Percentiles rank a stretch among this genome's conserved stretches.
Evolutionary conservation across 1,284 basidiomycete species (phyloP).

Genomic region (Waitea zeae): DNA sequence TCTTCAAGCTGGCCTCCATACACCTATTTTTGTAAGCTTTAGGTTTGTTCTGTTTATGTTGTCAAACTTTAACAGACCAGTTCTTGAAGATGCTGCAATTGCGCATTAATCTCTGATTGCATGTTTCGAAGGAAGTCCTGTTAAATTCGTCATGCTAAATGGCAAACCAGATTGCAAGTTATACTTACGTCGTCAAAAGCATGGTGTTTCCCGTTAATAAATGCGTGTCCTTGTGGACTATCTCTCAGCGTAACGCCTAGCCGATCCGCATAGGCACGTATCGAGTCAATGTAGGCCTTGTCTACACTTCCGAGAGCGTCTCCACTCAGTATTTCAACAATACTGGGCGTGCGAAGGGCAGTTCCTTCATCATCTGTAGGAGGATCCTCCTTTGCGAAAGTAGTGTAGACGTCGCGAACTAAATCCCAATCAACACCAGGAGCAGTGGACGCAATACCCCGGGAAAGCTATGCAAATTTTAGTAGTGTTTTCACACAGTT

Average conservation of each 20-base stretch:
- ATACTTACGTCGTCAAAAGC: constrained; percentile 50
- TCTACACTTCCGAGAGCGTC: no score
- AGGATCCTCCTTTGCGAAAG: constrained; percentile 9
- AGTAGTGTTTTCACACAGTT: constrained; percentile 9
- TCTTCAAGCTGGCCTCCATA: constrained; percentile 54
- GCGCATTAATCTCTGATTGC: constrained; percentile 41
- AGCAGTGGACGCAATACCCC: constrained; percentile 11
- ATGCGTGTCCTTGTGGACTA: constrained; percentile 40
- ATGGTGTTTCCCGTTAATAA: constrained; percentile 80
- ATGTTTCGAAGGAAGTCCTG: constrained; percentile 53
- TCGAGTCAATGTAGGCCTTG: constrained; percentile 19
- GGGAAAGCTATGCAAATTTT: constrained; percentile 14
- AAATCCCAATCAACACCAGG: constrained; percentile 25
- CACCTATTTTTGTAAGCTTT: no score
- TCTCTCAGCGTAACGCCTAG: constrained; percentile 24
- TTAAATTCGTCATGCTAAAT: constrained; percentile 2
- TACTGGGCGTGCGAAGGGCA: no score
- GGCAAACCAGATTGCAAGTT: no score
- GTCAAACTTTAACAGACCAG: no score
- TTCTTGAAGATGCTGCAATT: constrained; percentile 57
- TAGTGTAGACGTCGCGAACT: constrained; percentile 24
- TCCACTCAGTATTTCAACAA: no score
- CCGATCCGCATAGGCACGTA: constrained; percentile 31
- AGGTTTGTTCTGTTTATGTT: not conserved
- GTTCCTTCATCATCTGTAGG: constrained; percentile 11